phyloP scores from a whole-genome alignment of 1,284 basidiomycete species.

The Cryptococcus floricola region DNA sequence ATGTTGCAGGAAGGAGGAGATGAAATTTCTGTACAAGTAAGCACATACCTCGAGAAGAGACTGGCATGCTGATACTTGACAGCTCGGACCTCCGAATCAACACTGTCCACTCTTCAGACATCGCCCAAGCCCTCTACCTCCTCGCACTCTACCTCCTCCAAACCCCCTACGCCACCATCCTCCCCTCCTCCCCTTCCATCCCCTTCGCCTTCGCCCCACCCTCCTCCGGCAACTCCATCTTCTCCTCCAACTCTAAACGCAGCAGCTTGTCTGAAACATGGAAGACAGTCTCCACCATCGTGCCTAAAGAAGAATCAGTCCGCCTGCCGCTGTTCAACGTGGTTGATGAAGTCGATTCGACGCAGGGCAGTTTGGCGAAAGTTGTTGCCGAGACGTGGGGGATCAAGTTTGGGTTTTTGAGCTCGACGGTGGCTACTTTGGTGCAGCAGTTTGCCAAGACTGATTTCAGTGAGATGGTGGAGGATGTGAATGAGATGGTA shows the following conservation, averaged over 20 bases:
- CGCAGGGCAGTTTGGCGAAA: slow-evolving; percentile 68
- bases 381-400: slow-evolving; percentile 71
- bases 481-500: slow-evolving; percentile 77
- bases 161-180: slow-evolving; percentile 18
- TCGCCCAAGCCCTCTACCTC: slow-evolving; percentile 70
- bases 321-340: slow-evolving; percentile 77
- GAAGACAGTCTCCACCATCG: slow-evolving; percentile 46
- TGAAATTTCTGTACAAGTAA: slow-evolving; percentile 71
- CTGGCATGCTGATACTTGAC: not conserved
- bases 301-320: slow-evolving; percentile 57
- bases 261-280: slow-evolving; percentile 28
- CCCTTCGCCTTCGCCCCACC: slow-evolving; percentile 51
- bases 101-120: slow-evolving; percentile 73
- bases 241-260: slow-evolving; percentile 13
- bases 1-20: slow-evolving; percentile 59
- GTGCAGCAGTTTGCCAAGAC: slow-evolving; percentile 48
- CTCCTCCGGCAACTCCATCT: slow-evolving; percentile 13
- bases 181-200: slow-evolving; percentile 60
- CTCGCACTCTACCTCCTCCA: slow-evolving; percentile 46
- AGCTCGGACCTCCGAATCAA: slow-evolving; percentile 70
- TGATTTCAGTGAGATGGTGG: slow-evolving; percentile 64
- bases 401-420: slow-evolving; percentile 81
- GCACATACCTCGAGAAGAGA: slow-evolving; percentile 1
- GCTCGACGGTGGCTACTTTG: slow-evolving; percentile 61
- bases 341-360: slow-evolving; percentile 75